These are phyloP conservation scores for Microstroma glucosiphilum DNA, from an alignment of 1,284 basidiomycete species.

Conservation along the genomic window DNA sequence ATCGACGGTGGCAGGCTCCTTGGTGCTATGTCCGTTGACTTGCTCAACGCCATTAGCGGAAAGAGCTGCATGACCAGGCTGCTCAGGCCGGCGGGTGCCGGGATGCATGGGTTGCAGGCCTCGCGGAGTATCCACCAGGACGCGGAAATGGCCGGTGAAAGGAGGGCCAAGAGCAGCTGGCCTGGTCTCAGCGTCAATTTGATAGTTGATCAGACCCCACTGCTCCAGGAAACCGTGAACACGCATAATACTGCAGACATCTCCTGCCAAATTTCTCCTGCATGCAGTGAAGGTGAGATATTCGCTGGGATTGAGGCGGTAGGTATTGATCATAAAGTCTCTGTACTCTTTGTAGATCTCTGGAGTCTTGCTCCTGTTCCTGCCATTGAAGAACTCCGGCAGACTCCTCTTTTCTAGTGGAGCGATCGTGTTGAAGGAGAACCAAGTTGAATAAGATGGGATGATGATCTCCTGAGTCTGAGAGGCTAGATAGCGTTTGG, in stretches of 20 bases:
- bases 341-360: slow-evolving; percentile 98
- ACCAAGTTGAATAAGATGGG: slow-evolving; percentile 96
- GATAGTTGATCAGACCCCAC: slow-evolving; percentile 98
- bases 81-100: slow-evolving; percentile 50
- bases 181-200: slow-evolving; percentile 95
- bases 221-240: slow-evolving; percentile 98
- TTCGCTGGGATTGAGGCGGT: slow-evolving; percentile 85
- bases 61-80: not conserved
- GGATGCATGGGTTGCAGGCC: slow-evolving; percentile 93
- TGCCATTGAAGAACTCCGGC: slow-evolving; percentile 96
- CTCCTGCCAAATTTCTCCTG: slow-evolving; percentile 87
- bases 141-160: slow-evolving; percentile 96
- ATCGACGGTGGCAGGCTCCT: slow-evolving; percentile 26
- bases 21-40: slow-evolving; percentile 69
- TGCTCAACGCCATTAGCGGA: slow-evolving; percentile 50
- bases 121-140: slow-evolving; percentile 91
- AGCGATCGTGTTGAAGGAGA: slow-evolving; percentile 88
- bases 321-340: slow-evolving; percentile 99
- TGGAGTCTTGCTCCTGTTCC: slow-evolving; percentile 80
- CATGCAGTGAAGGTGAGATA: slow-evolving; percentile 98
- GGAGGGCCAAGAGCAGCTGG: slow-evolving; percentile 91
- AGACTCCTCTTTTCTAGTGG: slow-evolving; percentile 84
- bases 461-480: slow-evolving; percentile 92
- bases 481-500: slow-evolving; percentile 85
- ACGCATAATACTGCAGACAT: slow-evolving; percentile 97